A percentile compares a stretch with the other conserved stretches of the same genome.
These are phyloP conservation scores for Scutellaria baicalensis DNA, from an alignment of 257 asterid genomes.

Conservation along the genomic window DNA sequence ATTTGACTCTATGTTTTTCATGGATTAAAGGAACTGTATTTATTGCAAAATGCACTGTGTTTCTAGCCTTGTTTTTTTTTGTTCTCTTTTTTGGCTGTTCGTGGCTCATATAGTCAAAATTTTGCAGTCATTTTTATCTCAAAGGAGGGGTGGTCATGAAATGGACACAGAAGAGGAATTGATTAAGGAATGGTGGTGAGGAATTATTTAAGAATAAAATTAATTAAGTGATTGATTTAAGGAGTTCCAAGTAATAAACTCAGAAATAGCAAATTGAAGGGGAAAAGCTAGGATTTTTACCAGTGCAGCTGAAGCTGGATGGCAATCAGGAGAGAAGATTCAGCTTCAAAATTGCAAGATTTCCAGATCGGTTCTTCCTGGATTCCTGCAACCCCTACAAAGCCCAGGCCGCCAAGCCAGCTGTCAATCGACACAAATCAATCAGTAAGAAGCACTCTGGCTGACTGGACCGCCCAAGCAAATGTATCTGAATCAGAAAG, in stretches of 20 bases:
- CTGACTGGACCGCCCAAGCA: constrained; percentile 5
- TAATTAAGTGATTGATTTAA: not conserved
- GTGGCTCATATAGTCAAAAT: not conserved
- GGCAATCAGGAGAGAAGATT: constrained; percentile 37
- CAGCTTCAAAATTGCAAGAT: constrained; percentile 15
- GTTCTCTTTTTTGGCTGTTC: not conserved
- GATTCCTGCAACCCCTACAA: constrained; percentile 67
- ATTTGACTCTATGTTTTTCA: not conserved
- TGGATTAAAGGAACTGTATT: not conserved
- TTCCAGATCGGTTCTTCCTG: constrained; percentile 33
- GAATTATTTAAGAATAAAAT: not conserved
- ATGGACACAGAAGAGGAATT: constrained; percentile 13
- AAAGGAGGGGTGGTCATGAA: constrained; percentile 1
- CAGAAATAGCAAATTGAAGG: not conserved
- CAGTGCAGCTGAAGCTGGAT: constrained; percentile 14
- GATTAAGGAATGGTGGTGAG: not conserved
- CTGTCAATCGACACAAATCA: constrained; percentile 30
- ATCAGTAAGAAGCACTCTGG: not conserved
- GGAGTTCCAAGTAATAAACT: not conserved
- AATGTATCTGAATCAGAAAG: constrained; percentile 11
- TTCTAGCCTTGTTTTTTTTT: not conserved
- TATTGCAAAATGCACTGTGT: not conserved
- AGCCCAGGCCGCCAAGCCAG: constrained; percentile 27
- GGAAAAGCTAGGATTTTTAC: constrained; percentile 24
- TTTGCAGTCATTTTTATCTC: not conserved